Base-by-base conservation (phyloP, 352 stramenopile species). In the Phytophthora gonapodyides region DNA sequence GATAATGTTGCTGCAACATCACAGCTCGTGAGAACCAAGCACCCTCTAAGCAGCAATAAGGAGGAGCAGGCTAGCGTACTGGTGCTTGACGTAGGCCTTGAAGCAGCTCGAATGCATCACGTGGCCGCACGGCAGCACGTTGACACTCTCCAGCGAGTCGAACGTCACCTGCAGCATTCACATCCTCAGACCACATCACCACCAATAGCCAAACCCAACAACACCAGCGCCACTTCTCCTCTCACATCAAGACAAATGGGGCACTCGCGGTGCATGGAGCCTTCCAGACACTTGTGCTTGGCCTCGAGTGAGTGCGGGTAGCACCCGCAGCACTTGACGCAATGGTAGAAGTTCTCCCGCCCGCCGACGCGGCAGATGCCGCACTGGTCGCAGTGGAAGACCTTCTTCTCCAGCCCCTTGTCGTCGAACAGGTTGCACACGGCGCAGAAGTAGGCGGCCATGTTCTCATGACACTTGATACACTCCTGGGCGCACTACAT, bases 331-430 rank as follows among this genome's bases (percentile, higher is more conserved):
- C 84, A 94, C 57, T 71, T 91, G 15, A 65, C 57, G 53, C 84
- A 94, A 68, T 94, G 82, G 66, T 88, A 94, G 59, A 75, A 94
- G 55, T 92, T 92, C 51, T 88, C 82, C 4, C 82, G 77, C 0
- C 84, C 84, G 35, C 84, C 84, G 13, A 94, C 84, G 16, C 83
- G 69, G 55, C 83, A 92, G 50, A 92, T 92, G 47, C 83, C 83
- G 67, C 84, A 91, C 42, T 84, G 78, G 31, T 82, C 75, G 69
- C 82, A 90, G 50, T 93, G 84, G 62, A 91, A 90, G 52, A 89
- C 75, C 57, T 89, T 21, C 59, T 91, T 91, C 55, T 71, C 53
- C 4, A 64, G 45, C 21, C 82, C 80, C n/a, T 73, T 71, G 42
- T 89, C 68, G 67, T 91, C 81, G 50, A 93, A 91, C 31, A 91